A percentile compares a stretch with the other conserved stretches of the same genome.
phyloP scores from a whole-genome alignment of 352 stramenopile species.

The Elongisporangium anandrum region DNA sequence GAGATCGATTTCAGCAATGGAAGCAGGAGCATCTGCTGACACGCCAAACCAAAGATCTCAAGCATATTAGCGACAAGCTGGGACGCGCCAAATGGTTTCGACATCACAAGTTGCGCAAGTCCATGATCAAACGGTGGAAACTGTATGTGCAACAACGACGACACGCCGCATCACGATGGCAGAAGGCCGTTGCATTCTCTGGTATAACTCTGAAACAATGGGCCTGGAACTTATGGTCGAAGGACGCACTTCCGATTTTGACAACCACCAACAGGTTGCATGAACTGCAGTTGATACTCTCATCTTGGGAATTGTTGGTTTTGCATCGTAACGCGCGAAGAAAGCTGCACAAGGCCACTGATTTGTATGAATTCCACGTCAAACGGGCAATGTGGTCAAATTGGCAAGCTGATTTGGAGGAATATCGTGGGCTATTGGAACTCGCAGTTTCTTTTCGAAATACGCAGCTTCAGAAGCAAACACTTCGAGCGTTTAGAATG shows the following conservation, averaged over 20 bases:
- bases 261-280: constrained; percentile 5
- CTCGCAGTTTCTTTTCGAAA: not conserved
- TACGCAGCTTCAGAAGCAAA: not conserved
- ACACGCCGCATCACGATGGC: not conserved
- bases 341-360: not conserved
- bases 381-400: not conserved
- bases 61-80: constrained; percentile 6
- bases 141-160: constrained; percentile 5
- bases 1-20: constrained; percentile 8
- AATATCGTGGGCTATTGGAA: not conserved
- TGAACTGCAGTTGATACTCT: constrained; percentile 6
- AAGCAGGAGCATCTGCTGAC: constrained; percentile 5
- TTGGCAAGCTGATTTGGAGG: not conserved
- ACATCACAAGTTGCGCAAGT: constrained; percentile 19
- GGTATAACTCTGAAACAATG: constrained; percentile 1
- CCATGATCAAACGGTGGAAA: constrained; percentile 10
- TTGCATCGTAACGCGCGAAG: not conserved
- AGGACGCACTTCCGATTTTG: constrained; percentile 2
- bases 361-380: not conserved
- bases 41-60: constrained; percentile 4
- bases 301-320: constrained; percentile 4
- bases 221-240: constrained; percentile 5
- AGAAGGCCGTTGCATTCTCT: not conserved
- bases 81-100: constrained; percentile 16
- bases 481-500: not conserved